Evolutionary conservation across 345 rosid species (phyloP), one percentile per base, ranked within the genome.

Genomic region (Citrus sinensis): DNA sequence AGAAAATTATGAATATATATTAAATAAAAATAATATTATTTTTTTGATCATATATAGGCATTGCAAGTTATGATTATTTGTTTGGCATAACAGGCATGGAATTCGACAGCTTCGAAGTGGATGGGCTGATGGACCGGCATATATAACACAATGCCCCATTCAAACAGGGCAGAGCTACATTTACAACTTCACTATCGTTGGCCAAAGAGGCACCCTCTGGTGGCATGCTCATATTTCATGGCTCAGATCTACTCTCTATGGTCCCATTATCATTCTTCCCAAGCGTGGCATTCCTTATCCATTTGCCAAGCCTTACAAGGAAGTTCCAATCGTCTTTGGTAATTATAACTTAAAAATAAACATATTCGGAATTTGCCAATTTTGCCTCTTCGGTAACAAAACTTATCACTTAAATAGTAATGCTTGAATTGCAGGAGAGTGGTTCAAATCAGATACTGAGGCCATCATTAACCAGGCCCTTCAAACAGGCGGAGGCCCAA

Each of bases 201-300:
- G 91, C 24, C 92, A 92, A 63, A 87, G 92, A 81, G 93, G 93
- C 34, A 90, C 95, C 27, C 89, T 88, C 25, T 85, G 80, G 59
- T 91, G 86, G 84, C 92, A 88, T 56, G 90, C 89, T 3, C 93
- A 90, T 42, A 80, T 89, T 58, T 87, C 94, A 54, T 93, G 97
- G 98, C 86, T 90, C 6, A 84, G 98, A 81, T 80, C 98, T 61
- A 88, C 98, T 71, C 67, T 95, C 49, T 86, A 93, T 65, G 98
- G 97, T 72, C 92, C 98, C 13, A 73, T 92, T 6, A 84, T 93
- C 80, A 88, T 95, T 69, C 90, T 93, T 68, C 98, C 98, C 56
- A 87, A 83, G 80, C 85, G 4, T 2, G 91, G 90, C n/a, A 83
- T 80, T 78, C 84, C 94, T 72, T 91, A 93, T 77, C 98, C 97